These are phyloP conservation scores for Cercospora canescens DNA, from an alignment of 2,329 filamentous ascomycete genomes.

Conservation along the genomic window DNA sequence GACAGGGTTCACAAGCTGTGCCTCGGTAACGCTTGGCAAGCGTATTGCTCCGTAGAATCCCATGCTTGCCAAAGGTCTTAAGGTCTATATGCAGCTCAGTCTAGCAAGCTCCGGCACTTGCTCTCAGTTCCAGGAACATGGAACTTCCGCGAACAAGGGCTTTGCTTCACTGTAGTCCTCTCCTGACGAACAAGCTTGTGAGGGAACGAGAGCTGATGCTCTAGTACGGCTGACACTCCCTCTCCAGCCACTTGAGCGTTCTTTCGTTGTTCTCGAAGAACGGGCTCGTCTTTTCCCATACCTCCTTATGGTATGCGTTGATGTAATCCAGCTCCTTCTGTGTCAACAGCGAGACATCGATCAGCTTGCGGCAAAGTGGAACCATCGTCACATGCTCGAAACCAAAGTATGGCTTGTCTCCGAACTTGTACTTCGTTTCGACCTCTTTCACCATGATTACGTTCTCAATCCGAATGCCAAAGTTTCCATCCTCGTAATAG, in stretches of 20 bases:
- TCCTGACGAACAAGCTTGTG: background rate
- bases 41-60: background rate
- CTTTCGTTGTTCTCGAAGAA: conserved; percentile 73
- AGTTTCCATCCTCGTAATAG: conserved; percentile 93
- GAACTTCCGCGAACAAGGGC: background rate
- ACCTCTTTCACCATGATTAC: conserved; percentile 87
- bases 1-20: background rate
- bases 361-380: conserved; percentile 86
- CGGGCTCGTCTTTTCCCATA: conserved; percentile 75
- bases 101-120: background rate
- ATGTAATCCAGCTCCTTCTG: conserved; percentile 78
- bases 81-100: background rate
- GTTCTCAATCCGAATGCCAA: conserved; percentile 96
- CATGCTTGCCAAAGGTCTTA: background rate
- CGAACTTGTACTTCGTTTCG: conserved; percentile 84
- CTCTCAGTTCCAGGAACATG: background rate
- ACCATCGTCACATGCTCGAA: conserved; percentile 99
- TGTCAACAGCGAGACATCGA: conserved; percentile 72
- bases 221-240: conserved; percentile 71
- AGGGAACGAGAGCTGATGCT: background rate
- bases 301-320: conserved; percentile 79
- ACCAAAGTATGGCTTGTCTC: conserved; percentile 88
- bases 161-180: background rate
- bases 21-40: conserved; percentile 1
- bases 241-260: conserved; percentile 77